A percentile compares a stretch with the other conserved stretches of the same genome.
These are phyloP conservation scores for Lojkania enalia DNA, from an alignment of 2,329 filamentous ascomycete species.

Conservation along the genomic window DNA sequence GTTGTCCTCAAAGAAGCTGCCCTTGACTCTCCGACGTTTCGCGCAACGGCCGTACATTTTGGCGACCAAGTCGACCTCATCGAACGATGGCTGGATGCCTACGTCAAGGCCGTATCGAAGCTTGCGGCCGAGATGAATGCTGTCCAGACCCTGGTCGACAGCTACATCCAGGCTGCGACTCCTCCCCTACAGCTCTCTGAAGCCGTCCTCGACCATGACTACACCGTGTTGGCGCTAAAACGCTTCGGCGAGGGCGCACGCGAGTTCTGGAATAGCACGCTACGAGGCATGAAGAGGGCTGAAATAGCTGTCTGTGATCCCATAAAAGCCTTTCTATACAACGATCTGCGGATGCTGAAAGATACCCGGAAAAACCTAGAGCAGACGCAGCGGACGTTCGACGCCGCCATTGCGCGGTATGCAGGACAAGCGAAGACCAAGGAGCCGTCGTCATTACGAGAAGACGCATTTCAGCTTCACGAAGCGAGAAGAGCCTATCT, in stretches of 20 bases:
- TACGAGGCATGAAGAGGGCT: constrained; percentile 75
- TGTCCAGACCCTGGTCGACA: constrained; percentile 78
- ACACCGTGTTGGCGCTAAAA: constrained; percentile 84
- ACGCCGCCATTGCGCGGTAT: constrained; percentile 79
- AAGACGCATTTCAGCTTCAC: constrained; percentile 94
- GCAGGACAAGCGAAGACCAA: constrained; percentile 87
- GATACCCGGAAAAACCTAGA: constrained; percentile 79
- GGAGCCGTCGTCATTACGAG: constrained; percentile 84
- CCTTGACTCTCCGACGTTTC: constrained; percentile 94
- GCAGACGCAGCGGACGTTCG: constrained; percentile 79
- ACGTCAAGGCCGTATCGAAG: constrained; percentile 64
- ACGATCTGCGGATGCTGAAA: constrained; percentile 83
- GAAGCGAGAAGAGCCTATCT: constrained; percentile 90
- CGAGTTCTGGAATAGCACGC: constrained; percentile 81
- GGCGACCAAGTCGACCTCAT: constrained; percentile 87
- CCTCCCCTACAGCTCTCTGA: constrained; percentile 76
- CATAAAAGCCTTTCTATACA: constrained; percentile 73
- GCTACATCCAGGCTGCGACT: constrained; percentile 74
- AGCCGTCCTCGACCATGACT: constrained; percentile 90
- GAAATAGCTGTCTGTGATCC: constrained; percentile 80
- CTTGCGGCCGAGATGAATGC: constrained; percentile 67
- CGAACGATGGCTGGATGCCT: constrained; percentile 86
- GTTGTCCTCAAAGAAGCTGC: constrained; percentile 92
- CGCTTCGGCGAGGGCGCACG: constrained; percentile 81
- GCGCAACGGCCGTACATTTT: constrained; percentile 83